Base-by-base conservation (phyloP, 495 filamentous ascomycete genomes). In the Penicillium odoratum region DNA sequence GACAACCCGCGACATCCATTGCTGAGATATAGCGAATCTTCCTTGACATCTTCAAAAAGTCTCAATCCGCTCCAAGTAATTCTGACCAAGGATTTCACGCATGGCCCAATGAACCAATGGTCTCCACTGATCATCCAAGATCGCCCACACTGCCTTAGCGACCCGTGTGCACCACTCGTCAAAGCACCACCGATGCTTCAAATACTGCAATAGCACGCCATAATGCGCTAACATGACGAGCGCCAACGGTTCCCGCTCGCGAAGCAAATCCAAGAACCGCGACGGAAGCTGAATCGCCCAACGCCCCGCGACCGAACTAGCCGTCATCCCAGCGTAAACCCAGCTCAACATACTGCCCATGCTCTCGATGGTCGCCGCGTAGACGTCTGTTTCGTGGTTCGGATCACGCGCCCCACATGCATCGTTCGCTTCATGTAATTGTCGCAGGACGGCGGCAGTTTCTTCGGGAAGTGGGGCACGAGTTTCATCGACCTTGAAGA, bases 211-310 rank as follows among this genome's bases (percentile, higher is more conserved):
- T 8, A 80, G 56, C 26, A 79, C 70, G 47, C 71, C 79, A 66
- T 76, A 81, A 51, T 81, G 73, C 1, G 74, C 75, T 25, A 83
- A 59, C 55, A 83, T 69, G 5, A 79, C 70, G 26, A 83, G 61
- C 1, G 87, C 81, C 36, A 86, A 71, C 0, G 86, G 84, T 13
- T 80, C 74, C 11, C 69, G 75, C 55, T 81, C 68, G 4, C 76
- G 76, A 0, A 85, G 73, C 31, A 82, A 69, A 7, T 76, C 72
- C 50, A 85, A 64, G 61, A 83, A 88, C 7, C 72, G 61, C 1
- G 71, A 56, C 3, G 77, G 76, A 15, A 85, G 58, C 40, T 76
- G 79, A 28, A 85, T 78, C 4, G 74, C 78, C 80, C 77, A 85
- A 13, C 66, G 56, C 10, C 64, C 68, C 9, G 67, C 68, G 40